Base-by-base conservation (phyloP, 345 rosid species). In the Isatis tinctoria region DNA sequence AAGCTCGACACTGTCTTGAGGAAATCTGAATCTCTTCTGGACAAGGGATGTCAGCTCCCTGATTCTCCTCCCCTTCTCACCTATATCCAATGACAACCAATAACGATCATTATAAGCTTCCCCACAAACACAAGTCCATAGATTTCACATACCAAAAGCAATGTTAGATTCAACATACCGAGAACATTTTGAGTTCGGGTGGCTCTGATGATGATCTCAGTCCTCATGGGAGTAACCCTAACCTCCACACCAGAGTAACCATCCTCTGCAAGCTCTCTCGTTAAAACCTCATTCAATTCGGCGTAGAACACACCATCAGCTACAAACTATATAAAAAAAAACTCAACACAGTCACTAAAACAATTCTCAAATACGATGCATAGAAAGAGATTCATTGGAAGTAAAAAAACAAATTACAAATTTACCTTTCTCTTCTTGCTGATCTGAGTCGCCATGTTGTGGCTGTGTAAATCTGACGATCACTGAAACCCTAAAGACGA, bases 181-280 rank as follows among this genome's bases (percentile, higher is more conserved):
- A 90, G 89, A 78, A 88, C 97, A 60, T 88, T 90, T 43, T 88
- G 92, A 4, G 92, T 88, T 13, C 94, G 97, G 1, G 97, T 90
- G 11, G 97, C 94, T 67, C 97, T 78, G 60, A 90, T 90, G 73
- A 90, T 90, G 49, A 90, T 90, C 84, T 90, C 97, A 4, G 97
- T 86, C 47, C 89, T 88, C 92, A 88, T 87, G 1, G 94, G 97
- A 7, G 97, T 90, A 20, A 88, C 94, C 75, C 94, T 85, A 60
- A 90, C 97, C 64, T 88, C 94, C 17, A 88, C 94, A 45, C 97
- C 94, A 1, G 97, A 88, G 87, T 90, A 90, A 35, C 97, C 97
- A 83, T 90, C 97, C 76, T 87, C 92, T 0, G 94, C 92, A 6
- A 88, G 89, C 84, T 88, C 94, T 65, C 94, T 83, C 1, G 90